phyloP scores from a whole-genome alignment of 768 basidiomycete genomes.

The Candolleomyces aberdarensis region DNA sequence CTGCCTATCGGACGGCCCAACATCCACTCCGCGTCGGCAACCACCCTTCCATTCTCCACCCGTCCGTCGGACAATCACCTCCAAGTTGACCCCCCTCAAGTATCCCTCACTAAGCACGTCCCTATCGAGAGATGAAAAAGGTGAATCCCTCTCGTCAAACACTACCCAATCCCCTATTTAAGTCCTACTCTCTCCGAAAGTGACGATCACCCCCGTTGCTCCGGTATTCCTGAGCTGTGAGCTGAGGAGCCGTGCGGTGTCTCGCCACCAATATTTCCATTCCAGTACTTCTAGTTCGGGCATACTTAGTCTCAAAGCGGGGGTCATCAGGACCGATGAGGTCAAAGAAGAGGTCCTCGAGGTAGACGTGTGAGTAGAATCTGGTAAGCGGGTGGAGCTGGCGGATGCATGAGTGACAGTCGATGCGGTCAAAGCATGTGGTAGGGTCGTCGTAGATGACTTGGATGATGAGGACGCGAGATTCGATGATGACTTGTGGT shows the following conservation, averaged over 20 bases:
- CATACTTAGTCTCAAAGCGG: neutral
- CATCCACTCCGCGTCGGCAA: no score
- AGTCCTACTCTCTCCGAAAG: neutral
- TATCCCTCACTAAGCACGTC: neutral
- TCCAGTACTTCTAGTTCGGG: neutral
- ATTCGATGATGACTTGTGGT: constrained; percentile 1
- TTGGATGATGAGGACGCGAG: neutral
- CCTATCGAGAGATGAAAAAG: neutral
- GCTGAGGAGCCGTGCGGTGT: neutral
- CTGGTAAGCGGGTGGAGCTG: no score
- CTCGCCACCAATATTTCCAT: neutral
- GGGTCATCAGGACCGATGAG: no score
- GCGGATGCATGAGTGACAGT: neutral
- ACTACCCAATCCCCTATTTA: neutral
- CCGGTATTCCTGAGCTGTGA: neutral
- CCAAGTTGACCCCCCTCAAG: neutral
- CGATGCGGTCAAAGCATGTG: no score
- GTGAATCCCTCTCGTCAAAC: neutral
- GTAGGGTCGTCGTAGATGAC: neutral
- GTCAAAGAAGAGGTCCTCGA: no score
- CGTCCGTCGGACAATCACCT: no score
- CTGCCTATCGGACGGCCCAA: no score
- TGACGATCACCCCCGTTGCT: neutral
- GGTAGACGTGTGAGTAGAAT: neutral
- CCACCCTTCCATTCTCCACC: no score